phyloP scores from a whole-genome alignment of 2,329 filamentous ascomycete species.

The Arthrinium puccinioides region DNA sequence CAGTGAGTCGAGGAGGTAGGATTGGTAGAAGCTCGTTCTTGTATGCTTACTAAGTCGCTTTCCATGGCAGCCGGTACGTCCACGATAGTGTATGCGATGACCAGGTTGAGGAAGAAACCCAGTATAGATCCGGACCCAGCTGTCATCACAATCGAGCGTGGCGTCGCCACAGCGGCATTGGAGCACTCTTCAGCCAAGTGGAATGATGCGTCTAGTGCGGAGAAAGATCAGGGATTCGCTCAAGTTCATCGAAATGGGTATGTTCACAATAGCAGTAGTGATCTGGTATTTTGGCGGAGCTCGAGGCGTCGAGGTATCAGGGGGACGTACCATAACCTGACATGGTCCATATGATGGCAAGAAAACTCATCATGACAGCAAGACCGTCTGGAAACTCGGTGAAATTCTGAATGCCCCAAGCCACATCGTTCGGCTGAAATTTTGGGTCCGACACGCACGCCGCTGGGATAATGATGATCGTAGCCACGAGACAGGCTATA shows the following conservation, averaged over 20 bases:
- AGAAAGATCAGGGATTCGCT: no score
- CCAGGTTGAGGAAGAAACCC: constrained; percentile 68
- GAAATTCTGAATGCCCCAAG: constrained; percentile 57
- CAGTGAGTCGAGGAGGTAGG: background rate
- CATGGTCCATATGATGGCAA: constrained; percentile 26
- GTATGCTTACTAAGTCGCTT: constrained; percentile 41
- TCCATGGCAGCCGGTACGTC: constrained; percentile 52
- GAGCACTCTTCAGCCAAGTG: constrained; percentile 71
- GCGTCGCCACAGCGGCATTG: constrained; percentile 63
- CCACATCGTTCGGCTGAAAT: constrained; percentile 38
- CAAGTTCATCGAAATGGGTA: no score
- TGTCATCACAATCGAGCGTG: constrained; percentile 65
- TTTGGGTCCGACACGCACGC: constrained; percentile 44
- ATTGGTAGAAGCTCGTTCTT: background rate
- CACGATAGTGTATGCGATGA: constrained; percentile 65
- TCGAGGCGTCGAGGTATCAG: no score
- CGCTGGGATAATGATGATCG: constrained; percentile 63
- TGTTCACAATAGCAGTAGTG: no score
- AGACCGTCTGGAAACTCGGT: constrained; percentile 63
- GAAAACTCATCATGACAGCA: constrained; percentile 62
- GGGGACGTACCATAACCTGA: constrained; percentile 18
- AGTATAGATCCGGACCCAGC: constrained; percentile 57
- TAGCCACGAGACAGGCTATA: constrained; percentile 57
- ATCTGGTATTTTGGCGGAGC: no score
- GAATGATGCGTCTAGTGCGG: constrained; percentile 58